phyloP scores from a whole-genome alignment of 352 stramenopile species.

The Phytophthora cryptogea region DNA sequence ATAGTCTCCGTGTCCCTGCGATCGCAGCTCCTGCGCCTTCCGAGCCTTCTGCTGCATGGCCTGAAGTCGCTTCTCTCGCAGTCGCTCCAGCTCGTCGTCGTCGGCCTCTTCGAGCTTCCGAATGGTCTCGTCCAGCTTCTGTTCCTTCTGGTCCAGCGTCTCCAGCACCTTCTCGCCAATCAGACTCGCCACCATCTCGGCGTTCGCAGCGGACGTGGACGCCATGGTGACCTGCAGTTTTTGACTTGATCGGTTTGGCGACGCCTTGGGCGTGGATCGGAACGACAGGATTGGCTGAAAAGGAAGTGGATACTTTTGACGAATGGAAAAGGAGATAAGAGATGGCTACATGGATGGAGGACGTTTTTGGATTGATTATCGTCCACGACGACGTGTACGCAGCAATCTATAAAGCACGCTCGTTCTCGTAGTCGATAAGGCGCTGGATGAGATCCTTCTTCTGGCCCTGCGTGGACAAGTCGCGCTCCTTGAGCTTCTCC shows the following conservation, averaged over 20 bases:
- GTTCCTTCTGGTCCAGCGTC: conserved; percentile 86
- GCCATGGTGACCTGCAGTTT: conserved; percentile 47
- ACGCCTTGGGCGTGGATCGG: conserved; percentile 11
- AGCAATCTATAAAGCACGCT: conserved; percentile 74
- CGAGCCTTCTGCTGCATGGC: conserved; percentile 75
- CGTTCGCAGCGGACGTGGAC: conserved; percentile 61
- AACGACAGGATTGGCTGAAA: conserved; percentile 16
- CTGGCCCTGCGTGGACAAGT: conserved; percentile 85
- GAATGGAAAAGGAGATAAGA: not conserved
- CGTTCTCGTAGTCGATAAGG: conserved; percentile 89
- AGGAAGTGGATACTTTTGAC: not conserved
- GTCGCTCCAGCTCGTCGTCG: conserved; percentile 88
- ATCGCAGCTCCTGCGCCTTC: conserved; percentile 76
- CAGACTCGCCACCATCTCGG: conserved; percentile 75
- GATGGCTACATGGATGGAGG: conserved; percentile 7
- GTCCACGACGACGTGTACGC: conserved; percentile 4
- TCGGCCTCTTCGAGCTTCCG: conserved; percentile 83
- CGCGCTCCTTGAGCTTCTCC: conserved; percentile 87
- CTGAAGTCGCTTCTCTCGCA: conserved; percentile 80
- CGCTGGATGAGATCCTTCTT: conserved; percentile 91
- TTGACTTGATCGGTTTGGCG: conserved; percentile 14
- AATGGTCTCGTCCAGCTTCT: conserved; percentile 85
- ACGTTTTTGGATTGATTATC: conserved; percentile 19
- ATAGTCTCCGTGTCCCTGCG: conserved; percentile 88
- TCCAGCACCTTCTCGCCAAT: conserved; percentile 89